Evolutionary conservation across 1,284 basidiomycete genomes (phyloP).

Genomic region (Leccinum griseonigrum): DNA sequence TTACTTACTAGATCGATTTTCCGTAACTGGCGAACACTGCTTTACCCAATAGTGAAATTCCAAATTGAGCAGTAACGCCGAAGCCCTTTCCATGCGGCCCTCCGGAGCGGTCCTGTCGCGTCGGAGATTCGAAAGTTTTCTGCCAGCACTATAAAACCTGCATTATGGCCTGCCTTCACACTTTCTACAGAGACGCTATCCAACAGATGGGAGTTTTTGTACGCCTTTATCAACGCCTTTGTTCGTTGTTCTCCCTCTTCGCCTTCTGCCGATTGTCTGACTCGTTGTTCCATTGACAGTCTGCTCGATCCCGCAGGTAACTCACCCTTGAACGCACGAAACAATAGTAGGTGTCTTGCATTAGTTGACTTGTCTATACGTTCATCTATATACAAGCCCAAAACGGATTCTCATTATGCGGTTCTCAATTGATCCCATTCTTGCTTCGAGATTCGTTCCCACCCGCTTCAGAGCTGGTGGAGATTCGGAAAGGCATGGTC

Average conservation of each 20-base stretch:
- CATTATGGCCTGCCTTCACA: neutral
- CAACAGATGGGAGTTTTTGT: constrained; percentile 36
- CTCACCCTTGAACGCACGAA: constrained; percentile 30
- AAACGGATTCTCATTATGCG: constrained; percentile 21
- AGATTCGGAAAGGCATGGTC: constrained; percentile 27
- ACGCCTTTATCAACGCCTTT: constrained; percentile 30
- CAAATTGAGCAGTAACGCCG: neutral
- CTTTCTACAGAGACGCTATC: constrained; percentile 24
- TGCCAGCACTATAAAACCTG: constrained; percentile 24
- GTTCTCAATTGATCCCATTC: constrained; percentile 20
- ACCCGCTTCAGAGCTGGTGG: constrained; percentile 19
- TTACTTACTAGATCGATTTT: constrained; percentile 11
- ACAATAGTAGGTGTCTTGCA: constrained; percentile 15
- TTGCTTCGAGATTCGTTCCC: constrained; percentile 24
- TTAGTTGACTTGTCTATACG: neutral
- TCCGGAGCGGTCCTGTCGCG: constrained; percentile 18
- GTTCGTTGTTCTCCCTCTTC: constrained; percentile 17
- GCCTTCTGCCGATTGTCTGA: constrained; percentile 6
- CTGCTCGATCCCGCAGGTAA: constrained; percentile 30
- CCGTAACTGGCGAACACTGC: neutral
- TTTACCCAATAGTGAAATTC: constrained; percentile 30
- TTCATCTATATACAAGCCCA: constrained; percentile 18
- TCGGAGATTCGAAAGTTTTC: constrained; percentile 28
- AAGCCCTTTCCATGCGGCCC: constrained; percentile 13
- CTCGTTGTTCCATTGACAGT: constrained; percentile 12